Base-by-base conservation (phyloP, 768 basidiomycete genomes). In the Mycena floridula region DNA sequence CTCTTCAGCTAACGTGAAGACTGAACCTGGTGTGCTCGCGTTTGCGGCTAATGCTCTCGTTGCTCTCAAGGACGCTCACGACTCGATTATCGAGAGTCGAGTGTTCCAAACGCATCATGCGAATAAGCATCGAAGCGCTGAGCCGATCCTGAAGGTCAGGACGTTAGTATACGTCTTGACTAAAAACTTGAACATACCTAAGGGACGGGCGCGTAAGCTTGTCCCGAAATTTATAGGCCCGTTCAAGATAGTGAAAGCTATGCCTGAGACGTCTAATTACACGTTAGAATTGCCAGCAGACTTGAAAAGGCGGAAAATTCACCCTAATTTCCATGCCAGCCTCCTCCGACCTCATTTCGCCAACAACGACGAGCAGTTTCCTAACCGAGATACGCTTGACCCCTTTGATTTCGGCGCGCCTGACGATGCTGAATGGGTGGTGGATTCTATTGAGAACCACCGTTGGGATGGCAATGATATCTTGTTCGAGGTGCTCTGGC, bases 71-170 rank as follows among this genome's bases (percentile, higher is more conserved):
- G 30, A 32, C 3, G 65, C 65, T 0, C 64, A 66, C 25, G 54
- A 68, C 30, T 53, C 59, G 1, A 60, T 66, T 2, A 61, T 65
- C 25, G 56, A 40, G n/a, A 46, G 48, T 5, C 44, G 60, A 0
- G 49, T 60, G 0, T 3, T 22, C 0, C 57, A 63, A 39, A 57
- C 55, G 0, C 21, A 53, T 26, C 49, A 64, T 0, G 55, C 59
- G 0, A 62, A 65, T 44, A 27, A 45, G 12, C 30, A 32, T 2
- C 20, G 56, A 2, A 35, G 45, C 2, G 39, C 28, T 6, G 54
- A 53, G 7, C 11, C 35, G 5, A 18, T 28, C 7, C 45, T 56
- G 8, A 22, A 25, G 11, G 37, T 27, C 1, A 63, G 64, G 50
- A 11, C 47, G 53, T 2, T 59, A 5, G 55, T 54, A 0, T 63